Percentiles rank a stretch among this genome's conserved stretches.
Conservation (phyloP, 352 stramenopile species). For the Blastocystis sp. region DNA sequence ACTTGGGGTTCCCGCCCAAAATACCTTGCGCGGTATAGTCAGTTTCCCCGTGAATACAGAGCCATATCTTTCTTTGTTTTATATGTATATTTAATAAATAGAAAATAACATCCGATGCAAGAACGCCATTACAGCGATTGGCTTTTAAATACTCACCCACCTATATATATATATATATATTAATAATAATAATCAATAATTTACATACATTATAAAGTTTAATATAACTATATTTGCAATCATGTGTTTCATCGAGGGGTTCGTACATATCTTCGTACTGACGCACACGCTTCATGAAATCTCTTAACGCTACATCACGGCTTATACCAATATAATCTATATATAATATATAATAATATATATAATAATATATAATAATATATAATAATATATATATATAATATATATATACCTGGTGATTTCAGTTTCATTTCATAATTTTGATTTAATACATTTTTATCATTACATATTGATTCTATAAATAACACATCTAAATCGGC, state of each 20-base stretch:
- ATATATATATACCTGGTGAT: too few relatives aligned
- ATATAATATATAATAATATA: too few relatives aligned
- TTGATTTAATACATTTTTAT: constrained; percentile 14
- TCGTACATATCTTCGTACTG: constrained; percentile 52
- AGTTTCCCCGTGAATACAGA: constrained; percentile 61
- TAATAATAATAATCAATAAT: constrained; percentile 57
- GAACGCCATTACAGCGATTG: constrained; percentile 45
- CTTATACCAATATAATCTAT: too few relatives aligned
- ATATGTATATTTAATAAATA: constrained; percentile 67
- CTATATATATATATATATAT: neutral
- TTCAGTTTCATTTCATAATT: constrained; percentile 36
- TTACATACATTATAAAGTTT: constrained; percentile 72
- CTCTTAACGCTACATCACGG: constrained; percentile 12
- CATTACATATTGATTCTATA: constrained; percentile 27
- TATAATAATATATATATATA: too few relatives aligned
- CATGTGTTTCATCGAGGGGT: constrained; percentile 62
- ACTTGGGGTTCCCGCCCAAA: constrained; percentile 47
- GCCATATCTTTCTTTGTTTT: constrained; percentile 61
- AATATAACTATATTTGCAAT: constrained; percentile 61
- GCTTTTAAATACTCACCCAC: constrained; percentile 30
- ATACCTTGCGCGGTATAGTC: constrained; percentile 56
- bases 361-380: too few relatives aligned
- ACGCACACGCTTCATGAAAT: constrained; percentile 28
- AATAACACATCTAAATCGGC: constrained; percentile 23
- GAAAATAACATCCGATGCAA: constrained; percentile 45